Percentiles rank a stretch among this genome's conserved stretches.
phyloP scores from a whole-genome alignment of 306 rosid species.

The Alnus glutinosa region DNA sequence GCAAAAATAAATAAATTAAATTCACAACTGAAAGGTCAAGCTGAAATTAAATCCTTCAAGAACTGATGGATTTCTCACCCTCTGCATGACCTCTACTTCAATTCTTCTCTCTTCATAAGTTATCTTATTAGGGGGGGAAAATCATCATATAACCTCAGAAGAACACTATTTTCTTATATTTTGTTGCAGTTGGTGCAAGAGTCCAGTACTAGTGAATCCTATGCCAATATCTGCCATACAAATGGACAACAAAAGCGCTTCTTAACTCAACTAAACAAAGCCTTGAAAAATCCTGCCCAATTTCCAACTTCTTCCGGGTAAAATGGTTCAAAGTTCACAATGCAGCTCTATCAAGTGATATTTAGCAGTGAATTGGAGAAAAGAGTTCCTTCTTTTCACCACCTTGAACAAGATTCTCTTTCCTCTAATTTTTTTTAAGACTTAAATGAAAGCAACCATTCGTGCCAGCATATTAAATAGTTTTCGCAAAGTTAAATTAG shows the following conservation, averaged over 20 bases:
- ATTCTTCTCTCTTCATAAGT: neutral
- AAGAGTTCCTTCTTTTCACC: no score
- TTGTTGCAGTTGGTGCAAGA: neutral
- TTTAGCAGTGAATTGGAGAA: no score
- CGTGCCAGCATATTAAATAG: no score
- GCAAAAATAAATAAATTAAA: neutral
- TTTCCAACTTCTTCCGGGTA: no score
- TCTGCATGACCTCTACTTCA: neutral
- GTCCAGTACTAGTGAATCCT: neutral
- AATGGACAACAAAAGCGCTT: neutral
- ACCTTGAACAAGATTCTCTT: no score
- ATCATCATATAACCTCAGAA: neutral
- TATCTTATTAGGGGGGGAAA: neutral
- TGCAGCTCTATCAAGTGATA: no score
- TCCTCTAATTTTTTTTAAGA: no score
- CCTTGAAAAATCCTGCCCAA: no score
- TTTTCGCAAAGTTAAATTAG: no score
- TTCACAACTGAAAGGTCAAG: neutral
- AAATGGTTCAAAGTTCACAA: no score
- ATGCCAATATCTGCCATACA: neutral
- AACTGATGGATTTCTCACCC: neutral
- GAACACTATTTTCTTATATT: neutral
- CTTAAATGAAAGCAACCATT: no score
- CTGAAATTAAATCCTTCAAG: neutral
- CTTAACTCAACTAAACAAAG: no score